Base-by-base conservation (phyloP, 2,329 filamentous ascomycete genomes). In the Apiospora aurea region DNA sequence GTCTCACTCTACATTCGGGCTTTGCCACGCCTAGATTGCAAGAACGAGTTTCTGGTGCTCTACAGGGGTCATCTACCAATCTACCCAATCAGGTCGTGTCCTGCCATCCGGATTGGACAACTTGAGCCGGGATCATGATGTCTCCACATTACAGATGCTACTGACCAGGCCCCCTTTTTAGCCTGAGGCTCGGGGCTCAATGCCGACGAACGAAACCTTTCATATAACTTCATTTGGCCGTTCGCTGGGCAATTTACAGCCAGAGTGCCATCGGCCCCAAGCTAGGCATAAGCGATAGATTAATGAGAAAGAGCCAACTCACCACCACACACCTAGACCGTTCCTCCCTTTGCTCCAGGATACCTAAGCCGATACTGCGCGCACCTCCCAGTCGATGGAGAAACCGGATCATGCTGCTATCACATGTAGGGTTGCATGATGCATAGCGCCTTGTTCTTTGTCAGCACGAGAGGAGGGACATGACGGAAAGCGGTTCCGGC, bases 171-270 rank as follows among this genome's bases (percentile, higher is more conserved):
- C 53, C 57, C 57, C 53, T 34, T 24, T 69, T 69, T 69, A 69
- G 68, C 68, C 68, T 69, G 49, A 51, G 68, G 24, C 38, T 57
- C 38, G 68, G 34, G 57, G 67, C 44, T 68, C 67, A 68, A 68
- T 68, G 26, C 26, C 41, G 43, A 68, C 26, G 61, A 69, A 69
- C 44, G 44, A 49, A 46, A n/a, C 44, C 14, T 41, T 53, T 69
- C 68, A 69, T 69, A 51, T 69, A 69, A 69, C 68, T 69, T 69
- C 68, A 69, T 69, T 41, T 69, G 46, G 67, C 8, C 57, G 2
- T 41, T 34, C 18, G 57, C 57, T 64, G 18, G 34, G 57, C 57
- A 64, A 64, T 64, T 64, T 24, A 41, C 34, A 21, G 34, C 57
- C 57, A 64, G 57, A 38, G 57, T 64, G 5, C 24, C 57, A 64